phyloP scores from a whole-genome alignment of 257 asterid genomes.

The Knoxia roxburghii region DNA sequence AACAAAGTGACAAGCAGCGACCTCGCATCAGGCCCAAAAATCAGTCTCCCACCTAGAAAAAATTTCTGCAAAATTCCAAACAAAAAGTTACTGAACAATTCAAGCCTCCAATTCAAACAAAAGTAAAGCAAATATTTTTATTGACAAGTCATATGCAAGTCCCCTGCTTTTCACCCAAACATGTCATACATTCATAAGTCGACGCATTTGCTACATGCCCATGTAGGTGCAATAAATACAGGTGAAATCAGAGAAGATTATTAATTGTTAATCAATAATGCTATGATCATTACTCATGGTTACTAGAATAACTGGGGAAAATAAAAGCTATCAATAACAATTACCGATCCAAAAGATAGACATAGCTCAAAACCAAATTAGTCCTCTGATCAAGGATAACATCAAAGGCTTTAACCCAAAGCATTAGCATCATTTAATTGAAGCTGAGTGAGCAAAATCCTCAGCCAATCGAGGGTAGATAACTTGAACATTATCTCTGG shows the following conservation, averaged over 20 bases:
- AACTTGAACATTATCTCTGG: too few relatives aligned
- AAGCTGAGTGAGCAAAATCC: neutral
- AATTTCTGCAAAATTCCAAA: constrained; percentile 65
- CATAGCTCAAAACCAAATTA: neutral
- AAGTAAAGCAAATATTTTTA: neutral
- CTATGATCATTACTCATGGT: neutral
- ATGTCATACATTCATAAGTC: neutral
- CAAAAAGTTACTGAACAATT: neutral
- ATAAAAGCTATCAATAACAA: neutral
- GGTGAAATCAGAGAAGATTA: neutral
- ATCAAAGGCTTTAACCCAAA: neutral
- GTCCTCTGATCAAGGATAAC: neutral
- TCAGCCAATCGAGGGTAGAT: neutral
- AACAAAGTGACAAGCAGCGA: constrained; percentile 82
- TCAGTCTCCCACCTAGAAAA: constrained; percentile 86
- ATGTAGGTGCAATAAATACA: neutral
- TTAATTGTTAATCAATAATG: neutral
- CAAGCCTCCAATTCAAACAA: neutral
- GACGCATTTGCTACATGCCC: neutral
- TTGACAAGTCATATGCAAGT: neutral
- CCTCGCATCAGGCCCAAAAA: constrained; percentile 97
- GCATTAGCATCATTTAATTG: neutral
- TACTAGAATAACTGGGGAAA: neutral
- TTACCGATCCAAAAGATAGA: too few relatives aligned
- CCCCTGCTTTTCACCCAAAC: neutral